Percentiles rank a stretch among this genome's conserved stretches.
phyloP scores from a whole-genome alignment of 768 basidiomycete species.

The Trametes maxima region DNA sequence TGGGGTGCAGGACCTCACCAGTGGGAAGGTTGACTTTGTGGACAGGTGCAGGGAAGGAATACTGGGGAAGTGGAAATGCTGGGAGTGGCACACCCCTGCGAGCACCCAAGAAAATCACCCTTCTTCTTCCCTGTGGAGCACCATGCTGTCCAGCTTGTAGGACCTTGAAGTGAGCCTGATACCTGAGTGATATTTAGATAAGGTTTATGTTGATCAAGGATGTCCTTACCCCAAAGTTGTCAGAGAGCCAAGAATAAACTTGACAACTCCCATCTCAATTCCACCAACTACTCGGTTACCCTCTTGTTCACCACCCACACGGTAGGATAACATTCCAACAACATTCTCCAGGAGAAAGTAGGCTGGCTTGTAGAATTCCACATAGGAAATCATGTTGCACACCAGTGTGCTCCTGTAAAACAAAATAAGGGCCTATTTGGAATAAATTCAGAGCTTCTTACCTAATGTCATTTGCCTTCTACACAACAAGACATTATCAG shows the following conservation, averaged over 20 bases:
- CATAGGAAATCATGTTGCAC: slow-evolving; percentile 70
- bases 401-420: slow-evolving; percentile 58
- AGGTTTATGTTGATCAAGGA: background rate
- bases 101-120: slow-evolving; percentile 72
- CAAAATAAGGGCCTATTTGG: background rate
- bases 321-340: slow-evolving; percentile 55
- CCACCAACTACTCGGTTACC: slow-evolving; percentile 36
- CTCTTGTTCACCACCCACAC: slow-evolving; percentile 43
- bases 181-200: slow-evolving; percentile 40
- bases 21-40: slow-evolving; percentile 46
- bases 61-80: slow-evolving; percentile 64
- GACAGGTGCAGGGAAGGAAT: slow-evolving; percentile 44
- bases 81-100: slow-evolving; percentile 59
- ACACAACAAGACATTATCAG: slow-evolving; percentile 6
- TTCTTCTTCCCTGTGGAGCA: slow-evolving; percentile 63
- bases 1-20: slow-evolving; percentile 42
- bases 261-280: slow-evolving; percentile 61
- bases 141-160: slow-evolving; percentile 76
- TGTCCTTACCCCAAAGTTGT: slow-evolving; percentile 60
- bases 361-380: slow-evolving; percentile 62
- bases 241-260: slow-evolving; percentile 62
- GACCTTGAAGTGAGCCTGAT: slow-evolving; percentile 67
- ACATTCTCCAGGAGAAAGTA: slow-evolving; percentile 80
- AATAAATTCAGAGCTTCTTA: slow-evolving; percentile 24
- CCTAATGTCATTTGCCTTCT: slow-evolving; percentile 67